Evolutionary conservation across 768 basidiomycete genomes (phyloP).

Genomic region (Leccinum rimulosum): DNA sequence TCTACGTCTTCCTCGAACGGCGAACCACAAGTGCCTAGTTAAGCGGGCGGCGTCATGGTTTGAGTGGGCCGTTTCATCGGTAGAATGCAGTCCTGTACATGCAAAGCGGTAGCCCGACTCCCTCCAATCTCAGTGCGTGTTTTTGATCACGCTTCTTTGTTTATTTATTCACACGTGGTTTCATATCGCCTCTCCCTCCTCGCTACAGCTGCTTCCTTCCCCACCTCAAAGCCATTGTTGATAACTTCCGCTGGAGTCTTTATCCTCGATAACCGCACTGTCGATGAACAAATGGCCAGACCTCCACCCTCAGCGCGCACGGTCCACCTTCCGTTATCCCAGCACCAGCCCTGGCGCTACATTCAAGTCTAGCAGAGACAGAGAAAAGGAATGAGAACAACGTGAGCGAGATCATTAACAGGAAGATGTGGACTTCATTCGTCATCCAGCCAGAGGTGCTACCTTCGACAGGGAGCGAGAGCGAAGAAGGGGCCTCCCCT

Average conservation of each 20-base stretch:
- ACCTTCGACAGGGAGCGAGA: slow-evolving; percentile 30
- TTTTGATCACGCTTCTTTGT: background rate
- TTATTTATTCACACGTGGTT: slow-evolving; percentile 5
- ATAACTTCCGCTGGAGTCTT: slow-evolving; percentile 24
- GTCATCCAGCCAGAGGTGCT: slow-evolving; percentile 24
- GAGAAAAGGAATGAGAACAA: slow-evolving; percentile 25
- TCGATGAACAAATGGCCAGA: slow-evolving; percentile 29
- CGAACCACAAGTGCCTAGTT: slow-evolving; percentile 23
- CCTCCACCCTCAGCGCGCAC: slow-evolving; percentile 13
- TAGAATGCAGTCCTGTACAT: slow-evolving; percentile 35
- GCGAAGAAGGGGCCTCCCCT: slow-evolving; percentile 21
- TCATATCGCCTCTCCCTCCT: background rate
- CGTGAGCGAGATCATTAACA: slow-evolving; percentile 31
- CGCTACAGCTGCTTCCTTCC: slow-evolving; percentile 26
- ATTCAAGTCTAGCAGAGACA: slow-evolving; percentile 25
- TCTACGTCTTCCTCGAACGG: slow-evolving; percentile 27
- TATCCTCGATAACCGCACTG: slow-evolving; percentile 31
- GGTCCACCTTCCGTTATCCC: slow-evolving; percentile 16
- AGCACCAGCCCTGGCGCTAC: slow-evolving; percentile 19
- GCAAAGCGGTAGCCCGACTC: slow-evolving; percentile 21
- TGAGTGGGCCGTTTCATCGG: slow-evolving; percentile 42
- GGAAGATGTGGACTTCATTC: slow-evolving; percentile 29
- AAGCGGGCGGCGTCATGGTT: slow-evolving; percentile 24
- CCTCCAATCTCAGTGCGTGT: slow-evolving; percentile 26
- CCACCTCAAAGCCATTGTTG: slow-evolving; percentile 24